Evolutionary conservation across 257 asterid species (phyloP).

Genomic region (Rhazya stricta): DNA sequence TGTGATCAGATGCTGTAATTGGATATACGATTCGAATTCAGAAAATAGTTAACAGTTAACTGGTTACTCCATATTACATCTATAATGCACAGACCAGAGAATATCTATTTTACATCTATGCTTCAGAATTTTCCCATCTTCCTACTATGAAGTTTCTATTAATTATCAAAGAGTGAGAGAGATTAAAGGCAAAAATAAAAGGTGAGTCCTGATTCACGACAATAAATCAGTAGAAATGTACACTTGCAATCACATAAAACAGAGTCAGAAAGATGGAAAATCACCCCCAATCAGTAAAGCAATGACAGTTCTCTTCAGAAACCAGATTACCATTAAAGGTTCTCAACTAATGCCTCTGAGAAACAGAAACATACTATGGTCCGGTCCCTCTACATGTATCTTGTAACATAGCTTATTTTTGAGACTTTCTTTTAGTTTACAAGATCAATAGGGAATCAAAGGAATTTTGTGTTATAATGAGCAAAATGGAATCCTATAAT

Average conservation of each 20-base stretch:
- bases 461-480: background rate
- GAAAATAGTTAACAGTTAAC: background rate
- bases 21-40: background rate
- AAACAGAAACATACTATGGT: background rate
- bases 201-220: background rate
- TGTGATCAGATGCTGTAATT: background rate
- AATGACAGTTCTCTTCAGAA: background rate
- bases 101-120: background rate
- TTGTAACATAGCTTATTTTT: background rate
- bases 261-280: background rate
- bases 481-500: background rate
- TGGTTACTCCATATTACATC: background rate
- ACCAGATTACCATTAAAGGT: background rate
- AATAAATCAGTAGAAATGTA: background rate
- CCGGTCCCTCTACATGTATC: background rate
- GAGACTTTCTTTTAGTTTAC: background rate
- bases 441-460: background rate
- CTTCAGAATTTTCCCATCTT: background rate
- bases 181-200: background rate
- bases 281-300: background rate
- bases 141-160: background rate
- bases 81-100: background rate
- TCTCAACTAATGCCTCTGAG: background rate
- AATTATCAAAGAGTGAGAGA: background rate
- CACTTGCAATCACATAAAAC: background rate